Base-by-base conservation (phyloP, 164 flowering plant species). In the Vitis cinerea region DNA sequence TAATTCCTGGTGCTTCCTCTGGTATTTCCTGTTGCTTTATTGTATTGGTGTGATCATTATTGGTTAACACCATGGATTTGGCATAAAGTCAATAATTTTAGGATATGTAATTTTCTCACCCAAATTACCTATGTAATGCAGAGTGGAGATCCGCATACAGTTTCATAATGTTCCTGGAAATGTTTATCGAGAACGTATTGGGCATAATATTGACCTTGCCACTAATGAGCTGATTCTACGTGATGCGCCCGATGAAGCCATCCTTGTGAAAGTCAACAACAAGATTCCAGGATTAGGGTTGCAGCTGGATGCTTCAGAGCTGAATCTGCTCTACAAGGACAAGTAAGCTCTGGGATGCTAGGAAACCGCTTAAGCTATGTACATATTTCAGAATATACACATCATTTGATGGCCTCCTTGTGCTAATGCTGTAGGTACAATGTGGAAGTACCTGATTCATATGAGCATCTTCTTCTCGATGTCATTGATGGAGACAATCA, bases 401-500 rank as follows among this genome's bases (percentile, higher is more conserved):
- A 23, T 12, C n/a, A 1, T 23, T 48, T 8, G 30, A 66, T 66
- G 51, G 16, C 47, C 15, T 59, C 55, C 49, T 51, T 70, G 55
- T 27, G 29, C 48, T 27, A 31, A 47, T 16, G 4, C 14, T 16
- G 48, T 16, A 87, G 92, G 87, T 88, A 88, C 51, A 79, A 77
- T 31, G 74, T 68, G 50, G 92, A 88, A 67, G 78, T 88, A 16
- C 90, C 92, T 15, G 92, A 88, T 77, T 82, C 90, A 11, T 88
- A 88, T 37, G 92, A 88, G 72, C 85, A 82, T 62, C 92, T 88
- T 68, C 85, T 88, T 63, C 81, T 88, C 47, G 90, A 86, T 74
- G 92, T 81, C 16, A 71, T 88, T 17, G 85, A 86, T 60, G 92
- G 92, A 58, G 92, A 86, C 72, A 85, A 74, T 71, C 87, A 82